Evolutionary conservation across 75 land plant genomes (phyloP), one percentile per base, ranked within the genome.

Genomic region (Sequoia sempervirens): DNA sequence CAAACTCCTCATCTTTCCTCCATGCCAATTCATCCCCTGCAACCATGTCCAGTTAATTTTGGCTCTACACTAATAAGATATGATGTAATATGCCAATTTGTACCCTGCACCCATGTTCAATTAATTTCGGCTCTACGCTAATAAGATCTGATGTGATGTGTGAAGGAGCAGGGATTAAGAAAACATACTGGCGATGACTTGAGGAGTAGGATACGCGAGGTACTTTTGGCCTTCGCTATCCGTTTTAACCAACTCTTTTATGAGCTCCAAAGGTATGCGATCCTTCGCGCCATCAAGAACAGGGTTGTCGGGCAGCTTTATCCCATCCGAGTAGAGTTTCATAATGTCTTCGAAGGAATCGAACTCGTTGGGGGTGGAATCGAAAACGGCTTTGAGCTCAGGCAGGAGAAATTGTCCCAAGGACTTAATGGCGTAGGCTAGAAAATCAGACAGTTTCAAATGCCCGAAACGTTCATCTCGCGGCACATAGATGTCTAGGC

Each of bases 1-100:
- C 92, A 81, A 96, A 96, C 81, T 94, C 98, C 82, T 88, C 94
- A 85, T 96, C 98, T 17, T 90, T 89, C 68, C 87, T 87, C 96
- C 96, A 96, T 46, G 94, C 98, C 70, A 43, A 82, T 82, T 89
- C 85, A n/a, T 93, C 88, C 80, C 53, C 94, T 92, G 82, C 85
- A 72, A 1, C 72, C 73, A 70, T 32, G 11, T 7, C 30, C 52
- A 47, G 12, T 40, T 40, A 40, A 40, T 40, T 40, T 40, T 3
- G 41, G 1, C 3, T 40, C 41, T 40, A 40, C 41, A 3, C 41
- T 40, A 6, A 58, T 18, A 23, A 20, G 64, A 58, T 20, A 20
- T 40, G 41, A 40, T 40, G 41, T 40, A 40, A 2, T 40, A 1
- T 40, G 40, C 50, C 50, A 47, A 47, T 2, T 43, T 45, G 46